Evolutionary conservation across 2,329 filamentous ascomycete genomes (phyloP), one percentile per base, ranked within the genome.

Genomic region (Ilyonectria sp.): DNA sequence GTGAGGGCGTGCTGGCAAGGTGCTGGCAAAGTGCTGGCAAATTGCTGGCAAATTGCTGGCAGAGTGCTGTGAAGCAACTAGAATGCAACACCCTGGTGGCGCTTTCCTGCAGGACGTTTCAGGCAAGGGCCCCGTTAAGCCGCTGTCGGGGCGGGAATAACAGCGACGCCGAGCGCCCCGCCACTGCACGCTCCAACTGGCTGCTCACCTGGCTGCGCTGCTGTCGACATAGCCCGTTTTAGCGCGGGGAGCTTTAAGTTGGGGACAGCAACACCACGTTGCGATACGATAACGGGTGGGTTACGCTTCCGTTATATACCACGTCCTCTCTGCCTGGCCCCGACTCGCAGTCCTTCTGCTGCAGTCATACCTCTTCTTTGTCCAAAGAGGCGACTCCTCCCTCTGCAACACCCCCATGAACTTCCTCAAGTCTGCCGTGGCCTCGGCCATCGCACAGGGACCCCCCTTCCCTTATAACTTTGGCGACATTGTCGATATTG

Each of bases 401-500:
- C 17, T 23, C 47, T 46, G 31, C 37, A 46, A 44, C 50, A 44
- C 46, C 33, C 47, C 74, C 74, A 99, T 99, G 96, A 95, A 99
- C 81, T 98, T 98, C 78, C 89, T 99, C 79, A 98, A 98, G 84
- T 98, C 95, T 69, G 96, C 96, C 59, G 94, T 98, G 79, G 95
- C 95, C 52, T 98, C 96, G 69, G 95, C 95, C 74, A 98, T 99
- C 77, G 94, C 96, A 52, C 96, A 97, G 81, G 95, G 95, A 2
- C 94, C 95, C 60, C 92, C 95, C 6, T 97, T 98, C 78, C 94
- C 94, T 5, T 98, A 97, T 80, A 92, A 89, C 54, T 96, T 98
- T 79, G 95, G 95, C 76, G 96, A 99, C 81, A 90, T 92, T 79
- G 93, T 98, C 67, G 95, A 98, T 79, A 87, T 96, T 60, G 94